phyloP scores from a whole-genome alignment of 768 basidiomycete species.

The Agaricus blazei region DNA sequence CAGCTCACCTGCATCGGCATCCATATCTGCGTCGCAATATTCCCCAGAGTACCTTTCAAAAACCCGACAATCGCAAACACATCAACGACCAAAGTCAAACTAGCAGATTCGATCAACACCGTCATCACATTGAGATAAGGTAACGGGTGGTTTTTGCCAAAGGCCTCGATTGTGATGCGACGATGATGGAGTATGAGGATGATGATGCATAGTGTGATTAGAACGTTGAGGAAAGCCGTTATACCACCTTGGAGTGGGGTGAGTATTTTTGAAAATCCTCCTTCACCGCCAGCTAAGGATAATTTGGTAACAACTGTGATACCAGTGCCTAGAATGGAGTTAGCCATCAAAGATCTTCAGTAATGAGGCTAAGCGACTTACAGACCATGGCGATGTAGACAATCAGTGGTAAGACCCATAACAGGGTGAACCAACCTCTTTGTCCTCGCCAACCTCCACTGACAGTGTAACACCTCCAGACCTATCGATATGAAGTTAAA shows the following conservation, averaged over 20 bases:
- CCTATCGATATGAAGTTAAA: background rate
- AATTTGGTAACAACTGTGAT: background rate
- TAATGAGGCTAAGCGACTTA: background rate
- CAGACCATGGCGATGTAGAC: background rate
- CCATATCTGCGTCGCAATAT: background rate
- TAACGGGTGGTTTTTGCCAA: conserved; percentile 7
- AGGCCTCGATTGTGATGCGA: background rate
- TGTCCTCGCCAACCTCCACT: background rate
- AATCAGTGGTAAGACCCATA: background rate
- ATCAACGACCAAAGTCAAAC: conserved; percentile 7
- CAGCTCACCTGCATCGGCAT: background rate
- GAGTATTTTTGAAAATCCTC: background rate
- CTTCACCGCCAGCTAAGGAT: background rate
- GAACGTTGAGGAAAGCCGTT: conserved; percentile 8
- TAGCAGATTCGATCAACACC: conserved; percentile 13
- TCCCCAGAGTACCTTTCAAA: background rate
- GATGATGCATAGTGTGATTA: conserved; percentile 10
- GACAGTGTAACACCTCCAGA: background rate
- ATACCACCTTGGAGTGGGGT: background rate
- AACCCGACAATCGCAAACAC: background rate
- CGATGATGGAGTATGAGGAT: conserved; percentile 8
- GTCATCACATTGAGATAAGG: conserved; percentile 10
- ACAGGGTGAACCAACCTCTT: background rate
- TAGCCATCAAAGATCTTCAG: background rate
- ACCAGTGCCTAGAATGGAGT: background rate